phyloP scores from a whole-genome alignment of 2,329 filamentous ascomycete genomes.

The Aspergillus pseudoglaucus region DNA sequence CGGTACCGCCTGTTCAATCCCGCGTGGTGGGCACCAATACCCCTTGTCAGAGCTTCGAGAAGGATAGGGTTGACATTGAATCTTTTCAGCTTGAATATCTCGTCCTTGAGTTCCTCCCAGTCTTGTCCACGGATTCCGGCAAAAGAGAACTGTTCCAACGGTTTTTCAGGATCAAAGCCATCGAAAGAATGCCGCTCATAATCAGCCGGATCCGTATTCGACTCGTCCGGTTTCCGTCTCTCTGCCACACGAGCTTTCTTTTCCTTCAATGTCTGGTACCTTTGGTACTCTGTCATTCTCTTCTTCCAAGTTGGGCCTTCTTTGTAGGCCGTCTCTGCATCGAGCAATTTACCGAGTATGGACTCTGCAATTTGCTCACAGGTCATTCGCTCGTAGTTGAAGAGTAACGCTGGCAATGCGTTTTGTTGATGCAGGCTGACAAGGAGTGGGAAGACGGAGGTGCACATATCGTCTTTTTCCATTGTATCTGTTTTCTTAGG shows the following conservation, averaged over 20 bases:
- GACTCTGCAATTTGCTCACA: conserved; percentile 55
- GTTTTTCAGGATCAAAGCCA: conserved; percentile 61
- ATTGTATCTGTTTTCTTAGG: conserved; percentile 1
- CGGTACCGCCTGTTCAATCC: conserved; percentile 74
- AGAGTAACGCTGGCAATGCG: conserved; percentile 66
- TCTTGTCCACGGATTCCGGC: conserved; percentile 41
- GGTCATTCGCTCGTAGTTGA: conserved; percentile 64
- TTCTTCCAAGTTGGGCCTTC: conserved; percentile 53
- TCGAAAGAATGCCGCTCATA: conserved; percentile 47
- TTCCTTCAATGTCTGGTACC: conserved; percentile 15
- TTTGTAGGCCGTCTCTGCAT: conserved; percentile 45
- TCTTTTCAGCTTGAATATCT: neutral
- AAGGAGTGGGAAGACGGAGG: conserved; percentile 45
- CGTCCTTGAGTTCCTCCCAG: neutral
- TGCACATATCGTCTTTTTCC: conserved; percentile 27
- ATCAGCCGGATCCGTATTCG: conserved; percentile 22
- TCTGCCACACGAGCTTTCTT: conserved; percentile 2
- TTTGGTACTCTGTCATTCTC: conserved; percentile 53
- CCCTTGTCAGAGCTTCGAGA: conserved; percentile 57
- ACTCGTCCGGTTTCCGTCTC: conserved; percentile 31
- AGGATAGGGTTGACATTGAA: conserved; percentile 26
- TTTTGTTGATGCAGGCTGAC: conserved; percentile 51
- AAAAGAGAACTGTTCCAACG: conserved; percentile 45
- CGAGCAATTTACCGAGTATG: conserved; percentile 44
- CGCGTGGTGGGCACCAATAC: conserved; percentile 70